Base-by-base conservation (phyloP, 306 rosid genomes). In the Trifolium fragiferum region DNA sequence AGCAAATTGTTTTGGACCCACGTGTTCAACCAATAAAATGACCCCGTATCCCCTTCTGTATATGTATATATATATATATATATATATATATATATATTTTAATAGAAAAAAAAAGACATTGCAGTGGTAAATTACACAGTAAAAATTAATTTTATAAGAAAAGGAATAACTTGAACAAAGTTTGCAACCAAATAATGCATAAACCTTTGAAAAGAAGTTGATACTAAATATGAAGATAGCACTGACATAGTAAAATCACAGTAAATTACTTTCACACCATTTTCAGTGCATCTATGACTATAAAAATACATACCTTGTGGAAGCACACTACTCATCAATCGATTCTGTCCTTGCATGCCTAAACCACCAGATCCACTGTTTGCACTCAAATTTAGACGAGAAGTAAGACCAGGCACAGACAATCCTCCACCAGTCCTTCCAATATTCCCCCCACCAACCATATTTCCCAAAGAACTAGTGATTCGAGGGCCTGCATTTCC, bases 381-480 rank as follows among this genome's bases (percentile, higher is more conserved):
- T 79, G 84, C 87, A 70, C 85, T 66, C 60, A 92, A 85, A 79
- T 87, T 93, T 70, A 91, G 77, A 60, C 98, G 99, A 57, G 98
- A 93, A 50, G 86, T 76, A 78, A 92, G 93, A 61, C 96, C 99
- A 72, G 99, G 96, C 55, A 92, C 86, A 7, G 99, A 87, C 74
- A 92, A 74, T 67, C 96, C 99, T 65, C 93, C 98, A 79, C 90
- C 96, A 12, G 98, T 81, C 89, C 96, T 82, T 41, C 94, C 94
- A 18, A 89, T 84, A 85, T 85, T 89, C 70, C 90, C 94, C 66
- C 92, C 97, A 77, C 97, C 92, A 70, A 91, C 92, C 99, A 94
- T 90, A 88, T 92, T 92, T 72, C 99, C 99, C 86, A 95, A 82
- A 67, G 99, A 95, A 76, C 89, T 90, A 38, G 99, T 86, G 70